phyloP scores from a whole-genome alignment of 306 rosid species.

The Quillaja saponaria region DNA sequence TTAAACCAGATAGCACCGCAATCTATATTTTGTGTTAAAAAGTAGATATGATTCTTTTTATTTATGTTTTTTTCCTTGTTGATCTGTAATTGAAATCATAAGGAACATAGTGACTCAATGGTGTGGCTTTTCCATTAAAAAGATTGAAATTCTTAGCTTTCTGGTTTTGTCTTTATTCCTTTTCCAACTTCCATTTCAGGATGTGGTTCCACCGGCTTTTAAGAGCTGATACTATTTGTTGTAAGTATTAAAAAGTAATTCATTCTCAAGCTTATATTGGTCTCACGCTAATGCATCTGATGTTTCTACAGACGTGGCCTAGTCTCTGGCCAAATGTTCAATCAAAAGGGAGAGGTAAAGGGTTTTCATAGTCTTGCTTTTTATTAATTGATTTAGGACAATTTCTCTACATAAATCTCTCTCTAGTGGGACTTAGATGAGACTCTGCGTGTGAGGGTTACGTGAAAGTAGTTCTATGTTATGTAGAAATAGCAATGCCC shows the following conservation, averaged over 20 bases:
- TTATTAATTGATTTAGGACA: neutral
- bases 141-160: neutral
- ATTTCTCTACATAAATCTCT: no score
- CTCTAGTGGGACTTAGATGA: no score
- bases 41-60: no score
- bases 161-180: neutral
- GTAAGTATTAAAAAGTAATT: constrained; percentile 44
- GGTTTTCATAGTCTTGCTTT: neutral
- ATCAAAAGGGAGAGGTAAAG: constrained; percentile 80
- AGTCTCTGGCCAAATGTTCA: constrained; percentile 77
- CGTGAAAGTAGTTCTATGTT: no score
- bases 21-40: no score
- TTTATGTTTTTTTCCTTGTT: no score
- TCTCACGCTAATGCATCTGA: constrained; percentile 28
- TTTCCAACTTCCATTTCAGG: constrained; percentile 45
- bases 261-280: constrained; percentile 1
- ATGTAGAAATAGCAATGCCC: no score
- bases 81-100: no score
- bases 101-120: no score
- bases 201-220: constrained; percentile 87
- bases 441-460: no score
- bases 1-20: no score
- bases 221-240: constrained; percentile 80
- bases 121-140: no score
- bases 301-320: constrained; percentile 67